A percentile compares a stretch with the other conserved stretches of the same genome.
Evolutionary conservation across 2,329 filamentous ascomycete species (phyloP).

Genomic region (Colletotrichum lentis): DNA sequence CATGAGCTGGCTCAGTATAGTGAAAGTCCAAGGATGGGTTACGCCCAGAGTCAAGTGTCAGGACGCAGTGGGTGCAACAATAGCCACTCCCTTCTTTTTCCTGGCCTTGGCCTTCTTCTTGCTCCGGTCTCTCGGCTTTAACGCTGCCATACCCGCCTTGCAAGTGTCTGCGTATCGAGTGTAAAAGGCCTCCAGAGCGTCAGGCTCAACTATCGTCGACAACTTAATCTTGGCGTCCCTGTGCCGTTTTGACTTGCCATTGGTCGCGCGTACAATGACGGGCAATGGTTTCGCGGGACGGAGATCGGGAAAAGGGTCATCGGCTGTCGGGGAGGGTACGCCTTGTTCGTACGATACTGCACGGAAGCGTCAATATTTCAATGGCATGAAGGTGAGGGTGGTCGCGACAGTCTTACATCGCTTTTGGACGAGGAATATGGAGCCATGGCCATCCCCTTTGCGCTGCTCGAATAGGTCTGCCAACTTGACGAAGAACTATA

Average conservation of each 20-base stretch:
- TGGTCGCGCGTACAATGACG: slow-evolving; percentile 82
- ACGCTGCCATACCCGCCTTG: slow-evolving; percentile 83
- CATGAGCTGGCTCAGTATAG: not conserved
- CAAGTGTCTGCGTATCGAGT: slow-evolving; percentile 86
- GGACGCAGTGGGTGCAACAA: not conserved
- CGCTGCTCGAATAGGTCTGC: slow-evolving; percentile 71
- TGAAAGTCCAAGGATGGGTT: too few relatives aligned
- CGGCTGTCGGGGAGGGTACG: slow-evolving; percentile 51
- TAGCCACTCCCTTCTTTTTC: slow-evolving; percentile 62
- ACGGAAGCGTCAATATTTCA: slow-evolving; percentile 3
- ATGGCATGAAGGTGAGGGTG: not conserved
- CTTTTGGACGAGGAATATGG: slow-evolving; percentile 80
- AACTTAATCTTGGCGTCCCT: slow-evolving; percentile 73
- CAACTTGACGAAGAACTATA: slow-evolving; percentile 77
- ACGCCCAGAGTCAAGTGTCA: not conserved
- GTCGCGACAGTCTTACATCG: slow-evolving; percentile 61
- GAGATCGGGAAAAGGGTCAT: slow-evolving; percentile 67
- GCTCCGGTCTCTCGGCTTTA: slow-evolving; percentile 94
- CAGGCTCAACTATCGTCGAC: slow-evolving; percentile 81
- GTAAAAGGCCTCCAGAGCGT: slow-evolving; percentile 83
- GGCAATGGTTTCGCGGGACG: slow-evolving; percentile 68
- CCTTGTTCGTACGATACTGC: slow-evolving; percentile 57
- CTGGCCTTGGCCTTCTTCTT: slow-evolving; percentile 84
- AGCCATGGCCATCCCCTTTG: slow-evolving; percentile 75
- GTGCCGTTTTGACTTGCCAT: slow-evolving; percentile 73